These are phyloP conservation scores for Candolleomyces efflorescens DNA, from an alignment of 768 basidiomycete species.

Conservation along the genomic window DNA sequence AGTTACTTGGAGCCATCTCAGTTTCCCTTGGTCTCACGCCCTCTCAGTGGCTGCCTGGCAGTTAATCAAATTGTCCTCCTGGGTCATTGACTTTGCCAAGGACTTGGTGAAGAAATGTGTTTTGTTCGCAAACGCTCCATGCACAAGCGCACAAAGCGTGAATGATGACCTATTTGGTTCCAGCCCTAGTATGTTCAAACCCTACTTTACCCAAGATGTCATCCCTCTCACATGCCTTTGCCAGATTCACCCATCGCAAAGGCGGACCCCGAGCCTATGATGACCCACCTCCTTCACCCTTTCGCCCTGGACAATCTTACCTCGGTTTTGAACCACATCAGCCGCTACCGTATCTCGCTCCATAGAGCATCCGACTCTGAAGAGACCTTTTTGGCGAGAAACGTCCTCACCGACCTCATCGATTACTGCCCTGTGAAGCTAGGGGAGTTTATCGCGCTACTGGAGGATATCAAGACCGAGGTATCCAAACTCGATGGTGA, in stretches of 20 bases:
- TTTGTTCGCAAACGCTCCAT: slow-evolving; percentile 25
- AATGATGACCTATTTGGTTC: slow-evolving; percentile 13
- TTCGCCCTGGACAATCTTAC: slow-evolving; percentile 49
- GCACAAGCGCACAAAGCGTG: slow-evolving; percentile 8
- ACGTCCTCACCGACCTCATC: slow-evolving; percentile 57
- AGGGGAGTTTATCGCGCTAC: slow-evolving; percentile 40
- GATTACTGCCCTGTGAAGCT: slow-evolving; percentile 65
- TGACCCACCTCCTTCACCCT: slow-evolving; percentile 64
- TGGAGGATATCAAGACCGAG: slow-evolving; percentile 36
- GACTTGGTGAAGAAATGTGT: slow-evolving; percentile 54
- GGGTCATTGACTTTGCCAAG: slow-evolving; percentile 61
- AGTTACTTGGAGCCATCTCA: slow-evolving; percentile 6
- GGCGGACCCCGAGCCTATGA: slow-evolving; percentile 15
- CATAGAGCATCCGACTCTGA: slow-evolving; percentile 44
- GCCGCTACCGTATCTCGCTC: slow-evolving; percentile 51
- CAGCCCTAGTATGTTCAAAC: not conserved
- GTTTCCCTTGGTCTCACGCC: not conserved
- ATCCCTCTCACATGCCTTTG: not conserved
- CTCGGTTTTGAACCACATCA: slow-evolving; percentile 51
- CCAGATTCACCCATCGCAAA: not conserved
- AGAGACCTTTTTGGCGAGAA: slow-evolving; percentile 61
- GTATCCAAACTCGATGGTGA: slow-evolving; percentile 31
- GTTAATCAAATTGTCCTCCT: slow-evolving; percentile 55
- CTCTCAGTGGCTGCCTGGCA: slow-evolving; percentile 68
- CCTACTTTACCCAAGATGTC: not conserved